Base-by-base conservation (phyloP, 768 basidiomycete species). In the Inosperma sp. region DNA sequence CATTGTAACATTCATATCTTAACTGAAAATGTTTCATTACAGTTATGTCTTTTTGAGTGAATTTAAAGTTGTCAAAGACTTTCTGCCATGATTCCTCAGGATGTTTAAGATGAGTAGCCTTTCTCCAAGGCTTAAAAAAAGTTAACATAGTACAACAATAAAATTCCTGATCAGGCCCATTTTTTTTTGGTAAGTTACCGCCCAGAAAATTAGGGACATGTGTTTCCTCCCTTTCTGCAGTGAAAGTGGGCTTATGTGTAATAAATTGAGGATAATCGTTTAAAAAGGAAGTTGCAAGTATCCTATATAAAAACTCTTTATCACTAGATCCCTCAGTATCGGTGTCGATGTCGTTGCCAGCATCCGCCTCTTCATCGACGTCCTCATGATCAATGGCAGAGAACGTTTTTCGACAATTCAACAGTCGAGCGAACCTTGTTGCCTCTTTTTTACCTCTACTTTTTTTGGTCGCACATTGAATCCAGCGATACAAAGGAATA, bases 1-100 rank as follows among this genome's bases (percentile, higher is more conserved):
- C 62, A 61, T 72, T 68, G 7, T 64, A 36, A 45, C 69, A 70
- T 48, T 72, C 68, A 58, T 71, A 68, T 19, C 44, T 27, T 2
- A 72, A 27, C 47, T 69, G 60, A 16, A 69, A 62, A 48, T 67
- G 65, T 17, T 54, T 44, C 44, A 71, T 70, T 0, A 63, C 25
- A 12, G 51, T 22, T 5, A 33, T 0, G 10, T 62, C 43, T 27
- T 23, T 4, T 5, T n/a, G 7, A 19, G 44, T 51, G 39, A 68
- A 67, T 1, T 21, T 40, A 42, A 64, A 42, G 1, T 26, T 13
- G 0, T 17, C n/a, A 55, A 61, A 66, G 3, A 55, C 44, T n/a
- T 61, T 54, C 50, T 57, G 58, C 64, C 65, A 70, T 12, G 48
- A 55, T 4, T 51, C 19, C 3, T 57, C 31, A 13, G 19, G 12